These are phyloP conservation scores for Pisolithus tinctorius DNA, from an alignment of 768 basidiomycete species.

Conservation along the genomic window DNA sequence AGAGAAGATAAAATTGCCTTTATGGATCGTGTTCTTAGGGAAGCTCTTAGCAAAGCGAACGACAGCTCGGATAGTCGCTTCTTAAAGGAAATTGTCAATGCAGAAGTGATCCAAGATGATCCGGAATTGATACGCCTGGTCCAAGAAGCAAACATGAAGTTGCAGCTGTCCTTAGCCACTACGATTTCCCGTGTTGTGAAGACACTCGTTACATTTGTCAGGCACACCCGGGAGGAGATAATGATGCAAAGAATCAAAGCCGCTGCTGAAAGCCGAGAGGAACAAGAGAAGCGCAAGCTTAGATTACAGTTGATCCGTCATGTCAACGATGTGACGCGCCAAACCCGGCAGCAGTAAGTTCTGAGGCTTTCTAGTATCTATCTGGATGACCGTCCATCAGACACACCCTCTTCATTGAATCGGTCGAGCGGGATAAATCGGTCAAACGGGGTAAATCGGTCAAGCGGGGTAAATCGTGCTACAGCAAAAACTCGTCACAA, in stretches of 20 bases:
- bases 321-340: slow-evolving; percentile 11
- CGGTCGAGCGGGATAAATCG: background rate
- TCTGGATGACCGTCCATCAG: slow-evolving; percentile 18
- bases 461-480: no score
- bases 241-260: background rate
- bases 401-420: slow-evolving; percentile 2
- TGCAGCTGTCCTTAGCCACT: background rate
- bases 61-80: slow-evolving; percentile 9
- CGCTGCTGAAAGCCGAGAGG: background rate
- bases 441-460: no score
- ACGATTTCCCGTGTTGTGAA: background rate
- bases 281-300: slow-evolving; percentile 5
- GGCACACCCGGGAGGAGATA: slow-evolving; percentile 5
- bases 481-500: no score
- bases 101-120: slow-evolving; percentile 1
- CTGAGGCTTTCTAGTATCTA: background rate
- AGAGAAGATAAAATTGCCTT: background rate
- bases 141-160: background rate
- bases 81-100: slow-evolving; percentile 5
- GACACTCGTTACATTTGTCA: slow-evolving; percentile 5
- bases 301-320: slow-evolving; percentile 14
- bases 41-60: background rate
- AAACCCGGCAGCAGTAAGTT: slow-evolving; percentile 3
- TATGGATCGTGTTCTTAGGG: slow-evolving; percentile 4
- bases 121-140: background rate